phyloP scores from a whole-genome alignment of 2,329 filamentous ascomycete genomes.

The Zasmidium cellare region DNA sequence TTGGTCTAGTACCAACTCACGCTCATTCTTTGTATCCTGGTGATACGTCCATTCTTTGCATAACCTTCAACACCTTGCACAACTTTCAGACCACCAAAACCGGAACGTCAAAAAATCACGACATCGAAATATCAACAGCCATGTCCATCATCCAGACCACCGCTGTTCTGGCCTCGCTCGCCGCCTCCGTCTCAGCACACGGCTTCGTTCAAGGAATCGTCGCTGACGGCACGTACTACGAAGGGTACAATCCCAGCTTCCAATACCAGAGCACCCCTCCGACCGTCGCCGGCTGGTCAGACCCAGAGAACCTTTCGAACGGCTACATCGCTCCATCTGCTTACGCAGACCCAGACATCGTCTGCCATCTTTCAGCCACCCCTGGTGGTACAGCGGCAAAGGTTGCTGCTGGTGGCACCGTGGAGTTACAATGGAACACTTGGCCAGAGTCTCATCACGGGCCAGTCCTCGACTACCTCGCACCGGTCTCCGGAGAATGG shows the following conservation, averaged over 20 bases:
- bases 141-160: conserved; percentile 31
- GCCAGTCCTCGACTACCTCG: conserved; percentile 65
- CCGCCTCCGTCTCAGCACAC: conserved; percentile 46
- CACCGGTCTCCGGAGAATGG: conserved; percentile 58
- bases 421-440: conserved; percentile 63
- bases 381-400: conserved; percentile 53
- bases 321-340: conserved; percentile 31
- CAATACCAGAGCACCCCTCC: conserved; percentile 39
- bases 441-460: conserved; percentile 68
- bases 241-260: conserved; percentile 45
- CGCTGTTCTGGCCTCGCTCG: conserved; percentile 33
- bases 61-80: not conserved
- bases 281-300: conserved; percentile 57
- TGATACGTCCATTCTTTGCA: conserved; percentile 11
- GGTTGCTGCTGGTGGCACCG: conserved; percentile 59
- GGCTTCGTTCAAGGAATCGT: conserved; percentile 48
- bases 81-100: not conserved
- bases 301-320: conserved; percentile 45
- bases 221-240: conserved; percentile 49
- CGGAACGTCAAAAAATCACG: not conserved
- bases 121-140: conserved; percentile 1
- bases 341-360: conserved; percentile 28
- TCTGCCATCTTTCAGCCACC: conserved; percentile 54
- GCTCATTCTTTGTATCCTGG: conserved; percentile 7
- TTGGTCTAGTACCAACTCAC: conserved; percentile 9